Evolutionary conservation across 495 filamentous ascomycete species (phyloP), one percentile per base, ranked within the genome.

Genomic region (Hyphodiscus hymeniophilus): DNA sequence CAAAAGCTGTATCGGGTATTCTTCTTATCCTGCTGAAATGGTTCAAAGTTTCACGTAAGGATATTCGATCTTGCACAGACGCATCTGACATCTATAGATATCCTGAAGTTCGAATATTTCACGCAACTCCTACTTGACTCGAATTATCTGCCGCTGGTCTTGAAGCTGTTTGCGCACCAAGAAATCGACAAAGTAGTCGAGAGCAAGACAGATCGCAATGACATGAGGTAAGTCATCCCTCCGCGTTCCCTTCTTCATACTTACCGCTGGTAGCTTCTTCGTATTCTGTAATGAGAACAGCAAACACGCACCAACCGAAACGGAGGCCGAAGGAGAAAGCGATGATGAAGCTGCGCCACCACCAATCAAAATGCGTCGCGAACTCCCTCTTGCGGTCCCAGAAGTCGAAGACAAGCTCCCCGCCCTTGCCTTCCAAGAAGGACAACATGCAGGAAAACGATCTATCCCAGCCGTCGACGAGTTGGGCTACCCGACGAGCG

Each of bases 81-180:
- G 12, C 17, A 45, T 33, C 66, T 70, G 47, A 75, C 64, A 26
- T 52, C 11, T 38, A 15, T 49, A 95, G 91, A 98, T 59, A 77
- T 98, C 34, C 68, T 98, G 50, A 95, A 95, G 61, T 95, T 90
- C 52, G 92, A 98, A 65, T 97, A 96, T 59, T 68, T 98, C 56
- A 88, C 89, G 0, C 94, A 97, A 63, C 76, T 98, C 0, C 69
- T 98, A 7, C 73, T 97, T 16, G 92, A 98, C 63, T 87, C 86
- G 16, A 96, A 94, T 63, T 97, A 95, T 59, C 69, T 98, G 13
- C 92, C 92, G 0, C 67, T 98, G 21, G 82, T 95, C 13, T 70
- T 98, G 13, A 97, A 95, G 71, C 75, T 94, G 38, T 89, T 95
- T 51, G 89, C 87, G 34, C 80, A 91, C 60, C 89, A 96, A 63